Evolutionary conservation across 2,329 filamentous ascomycete species (phyloP).

Genomic region (Orbilia blumenaviensis): DNA sequence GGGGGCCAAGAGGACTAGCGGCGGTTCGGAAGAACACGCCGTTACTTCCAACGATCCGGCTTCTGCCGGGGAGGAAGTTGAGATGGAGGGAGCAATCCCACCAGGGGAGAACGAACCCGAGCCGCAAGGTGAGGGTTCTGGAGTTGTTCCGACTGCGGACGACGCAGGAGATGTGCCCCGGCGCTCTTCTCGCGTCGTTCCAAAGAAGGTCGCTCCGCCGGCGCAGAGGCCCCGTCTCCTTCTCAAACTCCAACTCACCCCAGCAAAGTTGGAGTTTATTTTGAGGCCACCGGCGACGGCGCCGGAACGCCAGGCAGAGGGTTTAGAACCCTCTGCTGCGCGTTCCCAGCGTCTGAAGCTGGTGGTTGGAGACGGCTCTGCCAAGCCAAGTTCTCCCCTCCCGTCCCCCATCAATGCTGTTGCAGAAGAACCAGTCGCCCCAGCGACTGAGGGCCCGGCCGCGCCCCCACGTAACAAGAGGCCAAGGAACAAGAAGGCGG

Average conservation of each 20-base stretch:
- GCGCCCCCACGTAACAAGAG: slow-evolving; percentile 29
- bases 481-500: slow-evolving; percentile 22
- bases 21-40: slow-evolving; percentile 41
- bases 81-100: neutral
- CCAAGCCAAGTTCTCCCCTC: neutral
- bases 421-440: neutral
- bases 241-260: slow-evolving; percentile 12
- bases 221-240: slow-evolving; percentile 29
- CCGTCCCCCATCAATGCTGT: neutral
- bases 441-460: neutral
- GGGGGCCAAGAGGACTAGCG: slow-evolving; percentile 31
- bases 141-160: slow-evolving; percentile 19
- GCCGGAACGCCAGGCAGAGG: slow-evolving; percentile 10
- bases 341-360: slow-evolving; percentile 32
- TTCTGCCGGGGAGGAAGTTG: slow-evolving; percentile 18
- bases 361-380: slow-evolving; percentile 3
- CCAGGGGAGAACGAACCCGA: slow-evolving; percentile 22
- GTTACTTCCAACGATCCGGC: slow-evolving; percentile 14
- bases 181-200: slow-evolving; percentile 46
- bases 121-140: slow-evolving; percentile 16
- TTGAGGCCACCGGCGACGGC: neutral
- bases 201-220: slow-evolving; percentile 28
- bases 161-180: slow-evolving; percentile 32
- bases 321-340: slow-evolving; percentile 5
- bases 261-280: slow-evolving; percentile 10